Evolutionary conservation across 805 yeast species (phyloP).

Genomic region (Pichia occidentalis): DNA sequence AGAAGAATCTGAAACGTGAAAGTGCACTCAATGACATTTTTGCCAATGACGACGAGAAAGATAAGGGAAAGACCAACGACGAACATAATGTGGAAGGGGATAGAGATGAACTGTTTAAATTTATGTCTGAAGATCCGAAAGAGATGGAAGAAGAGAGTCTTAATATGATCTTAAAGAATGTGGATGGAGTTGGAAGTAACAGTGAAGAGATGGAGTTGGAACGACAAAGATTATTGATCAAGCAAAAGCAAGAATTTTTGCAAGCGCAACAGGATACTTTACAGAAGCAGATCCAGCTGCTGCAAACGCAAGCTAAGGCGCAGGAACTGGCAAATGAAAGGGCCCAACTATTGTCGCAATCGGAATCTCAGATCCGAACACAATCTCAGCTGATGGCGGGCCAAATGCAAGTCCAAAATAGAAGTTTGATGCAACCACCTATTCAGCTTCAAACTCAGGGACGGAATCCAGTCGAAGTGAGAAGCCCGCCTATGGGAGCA

Average conservation of each 20-base stretch:
- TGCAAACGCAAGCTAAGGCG: conserved; percentile 11
- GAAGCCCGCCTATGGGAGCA: too few relatives aligned
- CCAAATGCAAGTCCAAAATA: too few relatives aligned
- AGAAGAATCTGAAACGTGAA: background rate
- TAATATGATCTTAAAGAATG: conserved; percentile 13
- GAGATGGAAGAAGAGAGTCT: conserved; percentile 15
- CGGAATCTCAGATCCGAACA: background rate
- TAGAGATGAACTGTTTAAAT: conserved; percentile 11
- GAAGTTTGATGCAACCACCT: too few relatives aligned
- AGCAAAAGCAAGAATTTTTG: conserved; percentile 8
- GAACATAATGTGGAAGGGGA: background rate
- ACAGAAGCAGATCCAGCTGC: conserved; percentile 16
- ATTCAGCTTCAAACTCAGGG: too few relatives aligned
- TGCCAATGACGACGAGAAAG: conserved; percentile 13
- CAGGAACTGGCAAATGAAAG: too few relatives aligned
- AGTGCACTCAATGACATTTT: conserved; percentile 31
- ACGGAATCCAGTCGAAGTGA: too few relatives aligned
- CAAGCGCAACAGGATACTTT: conserved; percentile 21
- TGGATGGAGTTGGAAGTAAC: conserved; percentile 7
- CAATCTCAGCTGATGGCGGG: too few relatives aligned
- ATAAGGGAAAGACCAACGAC: background rate
- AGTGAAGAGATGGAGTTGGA: background rate
- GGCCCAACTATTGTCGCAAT: background rate
- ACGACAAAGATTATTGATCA: conserved; percentile 2
- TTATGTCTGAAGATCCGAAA: conserved; percentile 13